Conservation (phyloP, 768 basidiomycete genomes). For the Cubamyces sp. region DNA sequence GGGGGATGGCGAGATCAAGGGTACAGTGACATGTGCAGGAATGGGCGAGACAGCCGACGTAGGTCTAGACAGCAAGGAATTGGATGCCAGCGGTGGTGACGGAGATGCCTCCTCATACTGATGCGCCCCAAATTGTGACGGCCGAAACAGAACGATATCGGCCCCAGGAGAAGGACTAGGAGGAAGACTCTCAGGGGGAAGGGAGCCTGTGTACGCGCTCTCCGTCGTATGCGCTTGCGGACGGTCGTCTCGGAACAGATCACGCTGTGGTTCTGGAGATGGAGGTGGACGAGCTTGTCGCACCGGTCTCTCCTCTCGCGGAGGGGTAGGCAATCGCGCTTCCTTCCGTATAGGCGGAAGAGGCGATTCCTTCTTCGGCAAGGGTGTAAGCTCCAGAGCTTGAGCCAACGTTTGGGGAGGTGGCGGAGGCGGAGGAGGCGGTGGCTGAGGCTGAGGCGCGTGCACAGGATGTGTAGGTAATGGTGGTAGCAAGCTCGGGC, state of each 20-base stretch:
- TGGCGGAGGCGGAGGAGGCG: not conserved
- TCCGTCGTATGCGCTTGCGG: not conserved
- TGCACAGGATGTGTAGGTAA: slow-evolving; percentile 1
- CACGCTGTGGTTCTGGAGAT: not conserved
- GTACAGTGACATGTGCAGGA: not conserved
- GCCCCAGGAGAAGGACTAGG: not conserved
- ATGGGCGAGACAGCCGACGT: slow-evolving; percentile 20
- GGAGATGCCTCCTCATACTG: slow-evolving; percentile 15
- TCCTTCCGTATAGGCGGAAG: slow-evolving; percentile 16
- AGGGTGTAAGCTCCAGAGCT: slow-evolving; percentile 13
- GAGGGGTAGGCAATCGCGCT: slow-evolving; percentile 15
- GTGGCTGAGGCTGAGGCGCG: slow-evolving; percentile 1
- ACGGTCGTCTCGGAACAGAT: not conserved
- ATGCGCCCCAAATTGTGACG: not conserved
- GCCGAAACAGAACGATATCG: slow-evolving; percentile 14
- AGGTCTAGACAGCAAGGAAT: slow-evolving; percentile 12
- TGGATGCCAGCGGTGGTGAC: slow-evolving; percentile 22
- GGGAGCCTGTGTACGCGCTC: not conserved
- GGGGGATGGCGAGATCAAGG: slow-evolving; percentile 10
- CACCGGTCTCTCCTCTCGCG: slow-evolving; percentile 5
- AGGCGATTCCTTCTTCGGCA: slow-evolving; percentile 16
- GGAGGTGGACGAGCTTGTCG: not conserved
- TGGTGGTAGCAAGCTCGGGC: slow-evolving; percentile 6
- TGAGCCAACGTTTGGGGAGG: slow-evolving; percentile 15
- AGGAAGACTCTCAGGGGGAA: not conserved